These are phyloP conservation scores for Geotrichum armillariae DNA, from an alignment of 1,139 yeast species.

Conservation along the genomic window DNA sequence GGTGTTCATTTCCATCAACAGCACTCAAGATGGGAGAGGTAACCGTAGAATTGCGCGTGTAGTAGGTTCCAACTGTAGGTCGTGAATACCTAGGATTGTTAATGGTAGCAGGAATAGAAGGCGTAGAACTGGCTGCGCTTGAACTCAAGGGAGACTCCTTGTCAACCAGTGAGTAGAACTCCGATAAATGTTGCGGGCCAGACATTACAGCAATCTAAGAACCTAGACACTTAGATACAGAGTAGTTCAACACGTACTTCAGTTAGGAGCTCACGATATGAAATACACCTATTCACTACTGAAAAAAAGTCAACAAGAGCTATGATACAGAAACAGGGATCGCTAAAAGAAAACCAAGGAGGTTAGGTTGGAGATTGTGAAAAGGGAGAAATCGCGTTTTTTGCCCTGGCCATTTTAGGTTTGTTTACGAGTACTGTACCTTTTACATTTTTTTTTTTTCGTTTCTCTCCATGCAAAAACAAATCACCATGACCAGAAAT, in stretches of 20 bases:
- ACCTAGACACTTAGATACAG: no score
- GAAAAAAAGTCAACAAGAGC: no score
- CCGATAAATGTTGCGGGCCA: constrained; percentile 11
- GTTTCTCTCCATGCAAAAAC: neutral
- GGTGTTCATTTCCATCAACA: constrained; percentile 15
- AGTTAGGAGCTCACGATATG: neutral
- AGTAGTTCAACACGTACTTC: no score
- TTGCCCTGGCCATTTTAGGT: no score
- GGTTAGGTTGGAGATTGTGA: no score
- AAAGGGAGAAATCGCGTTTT: no score
- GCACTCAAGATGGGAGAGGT: constrained; percentile 12
- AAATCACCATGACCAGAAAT: neutral
- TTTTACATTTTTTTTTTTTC: neutral
- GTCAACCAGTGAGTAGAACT: constrained; percentile 13
- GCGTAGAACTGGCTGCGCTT: neutral
- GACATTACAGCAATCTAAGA: neutral
- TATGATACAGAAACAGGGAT: no score
- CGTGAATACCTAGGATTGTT: constrained; percentile 15
- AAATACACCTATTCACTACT: neutral
- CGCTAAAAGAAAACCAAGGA: no score
- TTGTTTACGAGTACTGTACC: no score
- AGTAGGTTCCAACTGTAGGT: constrained; percentile 9
- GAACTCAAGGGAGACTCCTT: constrained; percentile 1
- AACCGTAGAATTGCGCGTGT: constrained; percentile 6
- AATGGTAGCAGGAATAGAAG: constrained; percentile 42